These are phyloP conservation scores for Warburgia ugandensis DNA, from an alignment of 164 flowering plant genomes.

Conservation along the genomic window DNA sequence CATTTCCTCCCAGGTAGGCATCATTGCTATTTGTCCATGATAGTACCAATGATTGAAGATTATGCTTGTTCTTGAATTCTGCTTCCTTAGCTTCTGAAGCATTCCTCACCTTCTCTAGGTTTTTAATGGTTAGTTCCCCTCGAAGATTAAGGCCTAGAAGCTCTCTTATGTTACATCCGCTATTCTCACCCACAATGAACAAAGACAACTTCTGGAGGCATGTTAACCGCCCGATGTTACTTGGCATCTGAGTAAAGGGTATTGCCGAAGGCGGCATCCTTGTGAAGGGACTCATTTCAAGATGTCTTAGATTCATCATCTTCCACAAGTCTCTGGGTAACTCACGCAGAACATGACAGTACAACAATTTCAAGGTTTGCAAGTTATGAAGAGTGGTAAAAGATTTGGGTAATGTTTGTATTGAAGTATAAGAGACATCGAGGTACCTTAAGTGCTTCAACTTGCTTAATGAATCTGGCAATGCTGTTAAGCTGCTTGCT, in stretches of 20 bases:
- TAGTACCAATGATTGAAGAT: neutral
- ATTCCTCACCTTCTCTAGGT: conserved; percentile 5
- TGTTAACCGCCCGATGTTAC: too few relatives aligned
- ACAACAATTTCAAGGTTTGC: conserved; percentile 3
- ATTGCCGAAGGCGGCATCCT: too few relatives aligned
- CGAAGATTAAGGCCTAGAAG: conserved; percentile 1
- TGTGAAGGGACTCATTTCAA: too few relatives aligned
- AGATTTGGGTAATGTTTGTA: conserved; percentile 2
- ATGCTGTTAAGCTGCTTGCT: conserved; percentile 2
- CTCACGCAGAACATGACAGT: neutral
- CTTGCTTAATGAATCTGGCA: conserved; percentile 5
- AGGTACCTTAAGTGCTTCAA: conserved; percentile 13
- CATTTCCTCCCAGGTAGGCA: neutral
- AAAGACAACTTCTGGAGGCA: too few relatives aligned
- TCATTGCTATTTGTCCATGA: neutral
- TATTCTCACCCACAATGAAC: conserved; percentile 8
- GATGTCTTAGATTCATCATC: conserved; percentile 6
- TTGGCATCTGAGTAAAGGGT: too few relatives aligned
- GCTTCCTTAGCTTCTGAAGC: neutral
- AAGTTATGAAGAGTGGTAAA: neutral
- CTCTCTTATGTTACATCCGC: neutral
- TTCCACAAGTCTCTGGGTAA: conserved; percentile 6
- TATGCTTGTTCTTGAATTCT: neutral
- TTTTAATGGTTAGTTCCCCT: neutral
- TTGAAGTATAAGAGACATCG: conserved; percentile 3